Conservation (phyloP, 257 asterid genomes). For the Avicennia marina region DNA sequence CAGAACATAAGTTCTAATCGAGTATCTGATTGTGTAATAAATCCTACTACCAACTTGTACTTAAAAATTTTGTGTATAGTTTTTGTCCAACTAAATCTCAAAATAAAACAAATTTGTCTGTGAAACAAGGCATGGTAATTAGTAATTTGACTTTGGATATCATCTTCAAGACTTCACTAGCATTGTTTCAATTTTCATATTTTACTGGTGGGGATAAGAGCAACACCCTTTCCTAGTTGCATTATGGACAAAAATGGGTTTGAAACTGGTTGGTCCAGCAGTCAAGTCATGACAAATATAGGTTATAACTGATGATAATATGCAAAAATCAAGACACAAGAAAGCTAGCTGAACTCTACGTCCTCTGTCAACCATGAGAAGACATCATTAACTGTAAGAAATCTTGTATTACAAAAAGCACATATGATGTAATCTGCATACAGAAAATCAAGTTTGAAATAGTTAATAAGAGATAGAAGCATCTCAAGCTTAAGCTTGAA, state of each 20-base stretch:
- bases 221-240: background rate
- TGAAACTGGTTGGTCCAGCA: background rate
- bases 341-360: background rate
- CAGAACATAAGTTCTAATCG: background rate
- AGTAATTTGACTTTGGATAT: conserved; percentile 1
- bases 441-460: no score
- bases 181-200: background rate
- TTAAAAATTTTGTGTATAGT: no score
- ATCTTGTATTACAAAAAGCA: background rate
- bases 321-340: background rate
- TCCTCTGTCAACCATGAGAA: background rate
- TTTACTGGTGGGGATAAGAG: background rate
- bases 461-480: no score
- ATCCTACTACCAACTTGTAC: background rate
- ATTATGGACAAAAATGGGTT: background rate
- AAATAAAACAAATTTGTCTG: background rate
- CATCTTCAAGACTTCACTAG: background rate
- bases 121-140: background rate
- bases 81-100: no score
- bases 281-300: background rate
- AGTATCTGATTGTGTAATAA: background rate
- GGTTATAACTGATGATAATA: background rate
- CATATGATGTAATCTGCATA: no score
- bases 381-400: background rate
- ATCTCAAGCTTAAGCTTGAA: no score